Evolutionary conservation across 345 rosid species (phyloP).

Genomic region (Camelina neglecta): DNA sequence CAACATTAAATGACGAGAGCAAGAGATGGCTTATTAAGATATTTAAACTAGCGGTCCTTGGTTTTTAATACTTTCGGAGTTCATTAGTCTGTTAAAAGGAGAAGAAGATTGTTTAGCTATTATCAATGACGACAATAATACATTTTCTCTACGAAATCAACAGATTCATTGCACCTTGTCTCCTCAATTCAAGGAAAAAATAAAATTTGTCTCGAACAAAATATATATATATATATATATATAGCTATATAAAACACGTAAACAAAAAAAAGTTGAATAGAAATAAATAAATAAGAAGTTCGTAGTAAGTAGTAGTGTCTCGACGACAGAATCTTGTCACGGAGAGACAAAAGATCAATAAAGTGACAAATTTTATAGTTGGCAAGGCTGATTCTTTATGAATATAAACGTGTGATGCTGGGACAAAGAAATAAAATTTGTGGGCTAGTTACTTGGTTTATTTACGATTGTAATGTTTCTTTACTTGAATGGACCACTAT

Average conservation of each 20-base stretch:
- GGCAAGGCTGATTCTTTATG: neutral
- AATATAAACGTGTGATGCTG: neutral
- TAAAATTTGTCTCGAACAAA: neutral
- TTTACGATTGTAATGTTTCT: neutral
- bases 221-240: neutral
- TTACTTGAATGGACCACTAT: conserved; percentile 8
- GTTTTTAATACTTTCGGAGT: neutral
- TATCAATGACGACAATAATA: neutral
- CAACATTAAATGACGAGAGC: neutral
- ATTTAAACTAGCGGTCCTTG: neutral
- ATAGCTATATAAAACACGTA: neutral
- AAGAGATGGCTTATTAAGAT: conserved; percentile 17
- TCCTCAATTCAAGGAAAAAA: neutral
- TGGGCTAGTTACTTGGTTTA: neutral
- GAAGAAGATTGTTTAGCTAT: neutral
- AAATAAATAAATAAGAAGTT: neutral
- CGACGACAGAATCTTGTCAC: neutral
- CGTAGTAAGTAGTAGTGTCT: neutral
- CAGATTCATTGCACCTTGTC: conserved; percentile 23
- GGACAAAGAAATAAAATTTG: neutral
- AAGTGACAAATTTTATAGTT: neutral
- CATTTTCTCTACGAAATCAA: neutral
- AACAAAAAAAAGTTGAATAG: neutral
- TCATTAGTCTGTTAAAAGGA: neutral
- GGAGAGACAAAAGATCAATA: conserved; percentile 7